Base-by-base conservation (phyloP, 2,329 filamentous ascomycete genomes). In the Bipolaris victoriae region DNA sequence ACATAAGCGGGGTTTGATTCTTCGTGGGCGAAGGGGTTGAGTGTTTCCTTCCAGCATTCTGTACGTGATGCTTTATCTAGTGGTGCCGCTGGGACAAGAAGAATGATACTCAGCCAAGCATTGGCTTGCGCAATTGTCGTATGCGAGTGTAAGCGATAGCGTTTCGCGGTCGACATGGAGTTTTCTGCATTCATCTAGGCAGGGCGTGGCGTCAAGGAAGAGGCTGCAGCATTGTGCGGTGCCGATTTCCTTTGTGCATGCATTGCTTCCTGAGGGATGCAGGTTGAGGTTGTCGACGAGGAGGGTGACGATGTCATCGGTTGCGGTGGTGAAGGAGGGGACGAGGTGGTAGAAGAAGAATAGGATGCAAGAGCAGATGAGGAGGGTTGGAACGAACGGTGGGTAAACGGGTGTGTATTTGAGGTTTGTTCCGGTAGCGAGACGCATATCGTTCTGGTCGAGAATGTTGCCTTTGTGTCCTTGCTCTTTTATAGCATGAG, bases 291-390 rank as follows among this genome's bases (percentile, higher is more conserved):
- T 18, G 2, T 20, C 22, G n/a, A 39, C 22, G 15, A 56, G 9
- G 7, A 39, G 36, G 10, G 26, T 35, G 29, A 46, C n/a, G 11
- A 55, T 16, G 2, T 11, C n/a, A 29, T 50, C 45, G 15, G 46
- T 41, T 5, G 40, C 26, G 11, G 16, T 11, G 4, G 50, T 54
- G n/a, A 49, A 52, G 13, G 24, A 40, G 1, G 55, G 58, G 2
- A 58, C 24, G 20, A 61, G 46, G 9, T 57, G 54, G 37, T 60
- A 60, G 49, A 60, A 45, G 36, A 60, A 50, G 26, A 60, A 22
- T n/a, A 55, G 54, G 35, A 57, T 41, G 16, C 57, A 57, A 7
- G 49, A 26, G 29, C 47, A 33, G 36, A 57, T 11, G 31, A 60
- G 54, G 5, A 57, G 15, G 2, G 20, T 37, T 0, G 54, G 43